Conservation (phyloP, 495 filamentous ascomycete genomes). For the Chlorociboria aeruginascens region DNA sequence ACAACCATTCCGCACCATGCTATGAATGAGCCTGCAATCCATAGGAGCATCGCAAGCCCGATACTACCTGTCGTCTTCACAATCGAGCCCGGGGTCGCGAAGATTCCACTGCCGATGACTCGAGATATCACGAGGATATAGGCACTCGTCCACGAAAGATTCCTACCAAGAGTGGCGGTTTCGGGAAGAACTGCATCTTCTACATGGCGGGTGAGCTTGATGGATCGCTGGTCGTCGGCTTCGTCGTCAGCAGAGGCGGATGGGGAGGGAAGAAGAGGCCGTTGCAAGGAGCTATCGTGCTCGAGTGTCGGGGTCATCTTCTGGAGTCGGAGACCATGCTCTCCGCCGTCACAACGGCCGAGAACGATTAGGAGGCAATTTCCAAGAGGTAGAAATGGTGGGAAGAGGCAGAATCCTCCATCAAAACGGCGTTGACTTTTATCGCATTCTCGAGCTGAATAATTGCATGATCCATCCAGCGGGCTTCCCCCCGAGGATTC, state of each 20-base stretch:
- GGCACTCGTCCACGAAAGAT: conserved; percentile 53
- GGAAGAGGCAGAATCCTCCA: neutral
- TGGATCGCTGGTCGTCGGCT: neutral
- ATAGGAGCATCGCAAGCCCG: conserved; percentile 50
- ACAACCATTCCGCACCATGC: conserved; percentile 48
- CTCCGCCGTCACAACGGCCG: neutral
- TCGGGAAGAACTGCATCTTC: conserved; percentile 51
- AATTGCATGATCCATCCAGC: neutral
- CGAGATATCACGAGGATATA: conserved; percentile 68
- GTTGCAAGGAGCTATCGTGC: neutral
- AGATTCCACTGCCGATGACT: conserved; percentile 67
- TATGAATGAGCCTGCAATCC: conserved; percentile 50
- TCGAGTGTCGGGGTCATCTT: neutral
- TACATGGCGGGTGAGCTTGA: conserved; percentile 17
- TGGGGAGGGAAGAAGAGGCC: neutral
- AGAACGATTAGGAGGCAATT: neutral
- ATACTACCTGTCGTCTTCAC: conserved; percentile 55
- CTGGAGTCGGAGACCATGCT: neutral
- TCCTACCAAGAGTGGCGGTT: conserved; percentile 48
- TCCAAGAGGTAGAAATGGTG: neutral
- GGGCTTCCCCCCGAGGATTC: neutral
- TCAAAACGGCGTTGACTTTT: neutral
- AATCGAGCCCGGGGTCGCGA: conserved; percentile 60
- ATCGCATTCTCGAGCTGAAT: neutral
- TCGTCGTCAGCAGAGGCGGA: neutral